Base-by-base conservation (phyloP, 2,329 filamentous ascomycete genomes). In the Cryphonectria carpinicola region DNA sequence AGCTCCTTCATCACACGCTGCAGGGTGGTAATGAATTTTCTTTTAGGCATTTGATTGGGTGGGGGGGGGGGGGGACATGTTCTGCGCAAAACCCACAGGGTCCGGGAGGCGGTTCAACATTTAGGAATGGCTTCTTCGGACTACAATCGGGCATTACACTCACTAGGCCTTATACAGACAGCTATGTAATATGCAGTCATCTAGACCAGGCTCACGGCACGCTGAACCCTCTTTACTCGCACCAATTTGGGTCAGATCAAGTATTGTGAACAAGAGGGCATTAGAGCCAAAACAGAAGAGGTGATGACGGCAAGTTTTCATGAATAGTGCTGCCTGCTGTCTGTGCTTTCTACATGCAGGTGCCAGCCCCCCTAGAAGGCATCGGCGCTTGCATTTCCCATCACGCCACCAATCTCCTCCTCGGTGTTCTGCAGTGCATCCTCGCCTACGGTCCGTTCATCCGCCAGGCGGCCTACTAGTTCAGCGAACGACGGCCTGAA, bases 401-500 rank as follows among this genome's bases (percentile, higher is more conserved):
- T 58, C 28, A 58, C 4, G 13, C 39, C 39, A 14, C n/a, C 25
- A 39, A n/a, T 2, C 39, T 65, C 63, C 7, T 52, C 41, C 17
- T 32, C 35, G 25, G 39, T 19, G 13, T 19, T 28, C 17, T n/a
- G 3, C 11, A 54, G 14, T 19, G 19, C 73, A 1, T 67, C 74
- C 1, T 69, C 32, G 0, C 76, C 77, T 0, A 76, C 71, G 0
- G 78, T 74, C 1, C 69, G 71, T 4, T 80, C 79, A 25, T 80
- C 80, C 4, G 74, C 63, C 14, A 79, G 73, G 37, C 85, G 80
- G 6, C 80, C 80, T n/a, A 89, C 79, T 67, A 89, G 78, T 71
- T 87, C 81, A 7, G 78, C 61, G 72, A 86, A 86, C 2, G 77
- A 74, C 1, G 89, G 89, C 3, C 80, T 79, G 74, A 92, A 92